Percentiles rank a stretch among this genome's conserved stretches.
phyloP scores from a whole-genome alignment of 768 basidiomycete species.

The Ramaria sp. region DNA sequence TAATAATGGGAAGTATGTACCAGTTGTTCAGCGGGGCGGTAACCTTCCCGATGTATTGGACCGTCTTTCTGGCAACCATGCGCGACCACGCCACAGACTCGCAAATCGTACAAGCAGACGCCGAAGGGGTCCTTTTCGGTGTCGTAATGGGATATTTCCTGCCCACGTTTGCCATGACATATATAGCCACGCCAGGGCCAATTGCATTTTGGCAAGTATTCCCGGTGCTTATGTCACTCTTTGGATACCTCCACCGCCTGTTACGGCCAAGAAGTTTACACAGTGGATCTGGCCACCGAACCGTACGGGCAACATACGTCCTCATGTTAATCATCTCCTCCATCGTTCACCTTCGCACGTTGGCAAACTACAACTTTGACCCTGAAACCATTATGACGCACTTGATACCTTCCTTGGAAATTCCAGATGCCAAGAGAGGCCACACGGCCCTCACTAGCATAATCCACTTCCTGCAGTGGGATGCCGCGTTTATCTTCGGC shows the following conservation, averaged over 20 bases:
- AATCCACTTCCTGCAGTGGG: slow-evolving; percentile 6
- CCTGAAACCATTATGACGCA: neutral
- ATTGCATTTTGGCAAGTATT: slow-evolving; percentile 8
- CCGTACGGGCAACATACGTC: neutral
- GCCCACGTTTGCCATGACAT: slow-evolving; percentile 2
- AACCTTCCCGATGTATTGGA: slow-evolving; percentile 5
- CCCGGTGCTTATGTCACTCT: neutral
- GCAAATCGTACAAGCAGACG: neutral
- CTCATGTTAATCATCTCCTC: neutral
- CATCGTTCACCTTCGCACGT: neutral
- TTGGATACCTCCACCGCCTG: neutral
- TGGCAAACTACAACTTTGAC: neutral
- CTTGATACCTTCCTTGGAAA: neutral
- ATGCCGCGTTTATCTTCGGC: neutral
- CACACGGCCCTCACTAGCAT: neutral
- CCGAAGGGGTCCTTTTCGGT: slow-evolving; percentile 2
- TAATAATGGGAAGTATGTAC: too few species aligned
- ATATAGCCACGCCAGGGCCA: neutral
- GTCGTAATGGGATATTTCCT: slow-evolving; percentile 2
- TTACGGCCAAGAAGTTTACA: neutral
- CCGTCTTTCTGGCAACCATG: neutral
- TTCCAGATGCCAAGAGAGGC: slow-evolving; percentile 2
- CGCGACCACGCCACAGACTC: neutral
- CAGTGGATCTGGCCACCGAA: neutral
- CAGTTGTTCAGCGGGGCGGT: neutral